Percentiles rank a stretch among this genome's conserved stretches.
Evolutionary conservation across 108 stramenopile species (phyloP).

Genomic region (Cyclotella atomus): DNA sequence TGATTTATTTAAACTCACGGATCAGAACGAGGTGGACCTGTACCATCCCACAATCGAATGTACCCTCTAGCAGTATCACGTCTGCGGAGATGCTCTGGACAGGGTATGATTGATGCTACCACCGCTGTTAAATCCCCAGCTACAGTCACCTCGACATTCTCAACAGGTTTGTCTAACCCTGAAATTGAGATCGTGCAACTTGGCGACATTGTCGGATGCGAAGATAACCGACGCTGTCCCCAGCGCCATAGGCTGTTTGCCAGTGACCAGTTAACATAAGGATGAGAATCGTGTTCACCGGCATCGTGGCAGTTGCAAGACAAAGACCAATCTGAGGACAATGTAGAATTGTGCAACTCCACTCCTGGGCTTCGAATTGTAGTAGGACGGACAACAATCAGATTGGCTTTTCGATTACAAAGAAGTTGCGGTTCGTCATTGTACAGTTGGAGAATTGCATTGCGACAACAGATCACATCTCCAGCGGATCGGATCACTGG

Average conservation of each 20-base stretch:
- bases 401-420: constrained; percentile 12
- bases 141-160: constrained; percentile 27
- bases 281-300: background rate
- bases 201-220: constrained; percentile 60
- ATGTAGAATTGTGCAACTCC: constrained; percentile 24
- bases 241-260: constrained; percentile 66
- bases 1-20: constrained; percentile 43
- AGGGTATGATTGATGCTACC: constrained; percentile 64
- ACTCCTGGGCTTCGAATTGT: constrained; percentile 13
- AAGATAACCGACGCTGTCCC: constrained; percentile 58
- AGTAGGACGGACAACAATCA: constrained; percentile 23
- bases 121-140: constrained; percentile 75
- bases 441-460: constrained; percentile 39
- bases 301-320: constrained; percentile 26
- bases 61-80: constrained; percentile 59
- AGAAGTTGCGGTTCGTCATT: constrained; percentile 42
- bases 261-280: constrained; percentile 17
- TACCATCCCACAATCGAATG: constrained; percentile 89
- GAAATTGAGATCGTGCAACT: constrained; percentile 42
- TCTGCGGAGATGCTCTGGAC: constrained; percentile 34
- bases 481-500: constrained; percentile 68
- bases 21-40: constrained; percentile 75
- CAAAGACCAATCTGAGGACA: constrained; percentile 32
- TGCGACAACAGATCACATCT: constrained; percentile 53
- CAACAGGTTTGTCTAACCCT: constrained; percentile 34